These are phyloP conservation scores for Penicillium coprophilum DNA, from an alignment of 495 filamentous ascomycete species.

Conservation along the genomic window DNA sequence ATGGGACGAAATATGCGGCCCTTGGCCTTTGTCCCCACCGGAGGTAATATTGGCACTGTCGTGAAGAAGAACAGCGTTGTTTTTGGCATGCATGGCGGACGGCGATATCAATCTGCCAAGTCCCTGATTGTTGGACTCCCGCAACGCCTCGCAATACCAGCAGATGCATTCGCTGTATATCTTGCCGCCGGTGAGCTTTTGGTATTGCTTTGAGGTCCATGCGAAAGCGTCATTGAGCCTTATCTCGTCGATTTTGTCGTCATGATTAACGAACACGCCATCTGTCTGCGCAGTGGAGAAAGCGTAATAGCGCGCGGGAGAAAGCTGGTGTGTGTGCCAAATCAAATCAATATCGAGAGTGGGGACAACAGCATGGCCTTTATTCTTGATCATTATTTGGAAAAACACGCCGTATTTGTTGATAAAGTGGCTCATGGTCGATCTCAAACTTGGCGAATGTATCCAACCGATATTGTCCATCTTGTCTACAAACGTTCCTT, in stretches of 20 bases:
- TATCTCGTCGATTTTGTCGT: slow-evolving; percentile 76
- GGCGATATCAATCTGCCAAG: neutral
- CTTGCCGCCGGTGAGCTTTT: slow-evolving; percentile 55
- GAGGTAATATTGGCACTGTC: neutral
- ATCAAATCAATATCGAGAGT: slow-evolving; percentile 87
- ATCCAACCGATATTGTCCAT: slow-evolving; percentile 80
- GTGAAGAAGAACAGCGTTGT: slow-evolving; percentile 1
- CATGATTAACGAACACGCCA: slow-evolving; percentile 70
- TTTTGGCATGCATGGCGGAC: neutral
- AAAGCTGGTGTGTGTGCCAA: slow-evolving; percentile 70
- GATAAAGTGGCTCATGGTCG: slow-evolving; percentile 67
- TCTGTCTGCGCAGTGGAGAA: slow-evolving; percentile 39
- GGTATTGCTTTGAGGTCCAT: slow-evolving; percentile 72
- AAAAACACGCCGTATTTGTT: slow-evolving; percentile 72
- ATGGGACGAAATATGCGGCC: slow-evolving; percentile 4
- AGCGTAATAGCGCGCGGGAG: slow-evolving; percentile 60
- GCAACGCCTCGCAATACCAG: slow-evolving; percentile 79
- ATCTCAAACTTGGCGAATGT: slow-evolving; percentile 59
- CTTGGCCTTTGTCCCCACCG: neutral
- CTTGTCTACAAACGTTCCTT: slow-evolving; percentile 77
- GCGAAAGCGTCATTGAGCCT: slow-evolving; percentile 63
- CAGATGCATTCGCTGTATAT: slow-evolving; percentile 83
- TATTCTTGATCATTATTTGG: slow-evolving; percentile 58
- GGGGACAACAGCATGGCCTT: slow-evolving; percentile 62
- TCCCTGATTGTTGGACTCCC: slow-evolving; percentile 3